Conservation (phyloP, 2,329 filamentous ascomycete species). For the Calonectria fujianensis region DNA sequence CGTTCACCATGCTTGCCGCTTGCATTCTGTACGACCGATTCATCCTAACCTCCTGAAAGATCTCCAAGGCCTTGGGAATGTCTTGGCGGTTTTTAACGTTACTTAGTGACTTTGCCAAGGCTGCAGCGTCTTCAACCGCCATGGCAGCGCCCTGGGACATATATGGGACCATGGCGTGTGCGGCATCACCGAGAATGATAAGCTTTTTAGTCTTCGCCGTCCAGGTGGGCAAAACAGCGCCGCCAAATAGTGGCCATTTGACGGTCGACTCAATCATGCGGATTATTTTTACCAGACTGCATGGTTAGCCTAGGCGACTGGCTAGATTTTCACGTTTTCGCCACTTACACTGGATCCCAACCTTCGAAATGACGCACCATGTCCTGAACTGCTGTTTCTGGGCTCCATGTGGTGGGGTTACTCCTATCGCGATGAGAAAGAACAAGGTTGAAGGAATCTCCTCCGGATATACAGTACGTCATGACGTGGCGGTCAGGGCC, state of each 20-base stretch:
- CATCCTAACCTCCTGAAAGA: constrained; percentile 62
- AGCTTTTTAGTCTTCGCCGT: constrained; percentile 55
- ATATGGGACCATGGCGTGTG: constrained; percentile 66
- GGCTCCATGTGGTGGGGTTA: constrained; percentile 57
- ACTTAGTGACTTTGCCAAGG: constrained; percentile 58
- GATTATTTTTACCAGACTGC: constrained; percentile 60
- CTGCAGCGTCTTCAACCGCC: constrained; percentile 65
- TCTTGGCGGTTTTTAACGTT: constrained; percentile 53
- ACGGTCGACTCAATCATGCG: constrained; percentile 58
- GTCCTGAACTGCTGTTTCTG: constrained; percentile 54
- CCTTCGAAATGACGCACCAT: constrained; percentile 59
- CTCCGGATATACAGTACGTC: constrained; percentile 65
- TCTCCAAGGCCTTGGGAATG: constrained; percentile 56
- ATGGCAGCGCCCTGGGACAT: constrained; percentile 67
- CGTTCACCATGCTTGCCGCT: constrained; percentile 67
- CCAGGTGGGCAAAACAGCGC: constrained; percentile 55
- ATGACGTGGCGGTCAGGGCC: constrained; percentile 66
- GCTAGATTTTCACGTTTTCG: neutral
- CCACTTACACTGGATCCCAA: constrained; percentile 58
- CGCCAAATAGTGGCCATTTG: constrained; percentile 59
- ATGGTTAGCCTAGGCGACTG: neutral
- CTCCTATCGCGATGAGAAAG: constrained; percentile 63
- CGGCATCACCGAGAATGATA: constrained; percentile 64
- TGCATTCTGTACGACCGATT: constrained; percentile 63
- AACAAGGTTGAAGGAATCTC: constrained; percentile 67